Conservation (phyloP, 192 early-diverging fungal species). For the Gamsiella multidivaricata region DNA sequence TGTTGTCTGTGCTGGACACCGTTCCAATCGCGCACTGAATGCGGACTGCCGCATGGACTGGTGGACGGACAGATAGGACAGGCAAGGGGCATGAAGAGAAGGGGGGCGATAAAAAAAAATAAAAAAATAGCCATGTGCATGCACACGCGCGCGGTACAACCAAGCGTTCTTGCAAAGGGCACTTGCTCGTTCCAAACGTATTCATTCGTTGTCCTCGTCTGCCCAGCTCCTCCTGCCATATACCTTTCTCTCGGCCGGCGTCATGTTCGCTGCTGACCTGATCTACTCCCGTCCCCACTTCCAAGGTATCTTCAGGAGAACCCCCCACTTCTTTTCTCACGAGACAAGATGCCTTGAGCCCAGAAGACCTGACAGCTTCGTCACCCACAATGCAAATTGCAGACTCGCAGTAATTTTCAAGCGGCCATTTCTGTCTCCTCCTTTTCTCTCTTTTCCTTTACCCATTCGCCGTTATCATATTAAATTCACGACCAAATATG, state of each 20-base stretch:
- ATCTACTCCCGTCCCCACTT: neutral
- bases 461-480: neutral
- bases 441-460: neutral
- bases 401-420: neutral
- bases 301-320: too few species aligned
- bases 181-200: neutral
- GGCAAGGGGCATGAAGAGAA: slow-evolving; percentile 10
- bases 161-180: too few species aligned
- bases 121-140: neutral
- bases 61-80: neutral
- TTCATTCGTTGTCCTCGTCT: neutral
- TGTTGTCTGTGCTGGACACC: neutral
- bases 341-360: neutral
- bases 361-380: neutral
- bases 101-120: neutral
- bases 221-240: neutral
- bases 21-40: neutral
- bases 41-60: slow-evolving; percentile 1
- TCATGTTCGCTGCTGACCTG: neutral
- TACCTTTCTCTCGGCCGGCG: neutral
- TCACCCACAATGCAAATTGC: neutral
- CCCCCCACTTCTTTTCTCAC: neutral
- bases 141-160: too few species aligned
- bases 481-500: neutral
- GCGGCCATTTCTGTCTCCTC: neutral